A percentile compares a stretch with the other conserved stretches of the same genome.
These are phyloP conservation scores for Vigna unguiculata DNA, from an alignment of 306 rosid species.

Conservation along the genomic window DNA sequence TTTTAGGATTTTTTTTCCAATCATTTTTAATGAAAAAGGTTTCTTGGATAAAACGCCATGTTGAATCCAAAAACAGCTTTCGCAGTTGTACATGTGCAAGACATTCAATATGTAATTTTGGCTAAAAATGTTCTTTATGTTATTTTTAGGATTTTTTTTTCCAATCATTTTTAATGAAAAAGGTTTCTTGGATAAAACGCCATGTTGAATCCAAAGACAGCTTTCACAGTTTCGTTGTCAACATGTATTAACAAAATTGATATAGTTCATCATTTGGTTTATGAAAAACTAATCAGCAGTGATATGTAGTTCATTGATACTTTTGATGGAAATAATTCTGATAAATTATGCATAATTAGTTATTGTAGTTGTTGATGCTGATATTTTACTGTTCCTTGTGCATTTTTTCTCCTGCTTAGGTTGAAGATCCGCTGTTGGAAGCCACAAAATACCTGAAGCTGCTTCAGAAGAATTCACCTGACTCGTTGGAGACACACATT, in stretches of 20 bases:
- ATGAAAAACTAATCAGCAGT: background rate
- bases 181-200: constrained; percentile 11
- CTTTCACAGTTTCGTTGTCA: background rate
- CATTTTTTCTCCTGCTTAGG: constrained; percentile 52
- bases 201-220: constrained; percentile 10
- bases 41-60: constrained; percentile 12
- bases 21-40: background rate
- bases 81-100: background rate
- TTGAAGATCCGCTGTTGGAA: constrained; percentile 86
- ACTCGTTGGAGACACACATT: constrained; percentile 83
- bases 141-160: background rate
- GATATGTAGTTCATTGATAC: background rate
- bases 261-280: background rate
- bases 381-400: constrained; percentile 20
- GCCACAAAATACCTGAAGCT: constrained; percentile 93
- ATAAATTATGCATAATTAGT: background rate
- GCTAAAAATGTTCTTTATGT: background rate
- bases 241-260: background rate
- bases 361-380: constrained; percentile 23
- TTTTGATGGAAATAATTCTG: background rate
- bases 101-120: background rate
- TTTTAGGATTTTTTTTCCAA: background rate
- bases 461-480: constrained; percentile 89
- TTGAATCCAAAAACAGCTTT: constrained; percentile 9
- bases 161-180: background rate